phyloP scores from a whole-genome alignment of 768 basidiomycete genomes.

The Rubroboletus satanas region DNA sequence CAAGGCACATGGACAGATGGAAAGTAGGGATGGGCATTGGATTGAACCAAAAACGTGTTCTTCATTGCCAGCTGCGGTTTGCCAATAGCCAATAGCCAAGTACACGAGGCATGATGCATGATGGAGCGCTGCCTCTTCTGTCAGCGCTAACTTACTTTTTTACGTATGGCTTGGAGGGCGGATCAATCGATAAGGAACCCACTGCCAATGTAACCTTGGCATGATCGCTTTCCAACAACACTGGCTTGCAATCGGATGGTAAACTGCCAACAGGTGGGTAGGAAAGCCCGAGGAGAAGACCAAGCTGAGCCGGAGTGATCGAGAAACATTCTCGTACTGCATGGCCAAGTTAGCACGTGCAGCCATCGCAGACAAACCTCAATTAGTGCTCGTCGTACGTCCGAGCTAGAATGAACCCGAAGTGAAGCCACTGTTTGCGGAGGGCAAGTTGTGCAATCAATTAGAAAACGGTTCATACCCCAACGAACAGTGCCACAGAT shows the following conservation, averaged over 20 bases:
- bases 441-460: background rate
- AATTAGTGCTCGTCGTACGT: background rate
- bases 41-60: conserved; percentile 7
- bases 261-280: conserved; percentile 2
- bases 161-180: background rate
- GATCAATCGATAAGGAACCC: background rate
- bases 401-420: background rate
- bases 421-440: background rate
- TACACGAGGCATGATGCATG: conserved; percentile 1
- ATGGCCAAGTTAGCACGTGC: background rate
- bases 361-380: background rate
- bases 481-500: background rate
- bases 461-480: conserved; percentile 9
- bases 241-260: background rate
- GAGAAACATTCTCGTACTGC: background rate
- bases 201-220: background rate
- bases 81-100: conserved; percentile 17
- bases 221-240: background rate
- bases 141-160: background rate
- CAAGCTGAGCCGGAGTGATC: background rate
- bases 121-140: background rate
- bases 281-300: background rate
- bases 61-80: conserved; percentile 1
- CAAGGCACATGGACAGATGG: background rate
- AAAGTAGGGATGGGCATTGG: background rate